Base-by-base conservation (phyloP, 148 eudicot genomes). In the Polygonum maritimum region DNA sequence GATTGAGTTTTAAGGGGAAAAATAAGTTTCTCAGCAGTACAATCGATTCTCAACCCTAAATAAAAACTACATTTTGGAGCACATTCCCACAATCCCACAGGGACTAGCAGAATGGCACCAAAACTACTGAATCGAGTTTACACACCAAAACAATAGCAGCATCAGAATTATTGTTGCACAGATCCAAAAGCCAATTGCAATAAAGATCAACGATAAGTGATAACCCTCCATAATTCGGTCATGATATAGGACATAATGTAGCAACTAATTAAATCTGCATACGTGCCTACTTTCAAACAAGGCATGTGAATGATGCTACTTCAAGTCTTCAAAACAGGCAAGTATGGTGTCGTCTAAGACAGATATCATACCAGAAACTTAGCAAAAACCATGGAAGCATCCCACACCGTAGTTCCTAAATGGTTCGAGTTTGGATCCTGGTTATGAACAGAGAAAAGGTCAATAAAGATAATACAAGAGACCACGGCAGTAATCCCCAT, bases 401-500 rank as follows among this genome's bases (percentile, higher is more conserved):
- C 98, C 98, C 98, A 94, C 60, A 94, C 97, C 18, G 98, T 94
- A 71, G 98, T 94, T 45, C 98, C 97, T 76, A 91, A 82, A 80
- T 94, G 98, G 82, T 91, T 91, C 76, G 98, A 94, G 86, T 94
- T 94, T 22, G 98, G 98, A 83, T 94, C 98, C 98, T 94, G 77
- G 45, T 15, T 36, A 36, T 67, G n/a, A 65, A 79, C 70, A 78
- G 72, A 51, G 75, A 57, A 82, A 76, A 40, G 63, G 1, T 26
- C 40, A 39, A 41, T 65, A 65, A 31, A 60, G 31, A 35, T 8
- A 18, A 48, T 22, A 31, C 10, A 48, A 26, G 16, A 44, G 48
- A 62, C 12, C 49, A 48, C 9, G 13, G 15, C 49, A 48, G 49
- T 48, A 48, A 15, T 48, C 49, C 49, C 49, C 13, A 12, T 13